Base-by-base conservation (phyloP, 371 early-diverging fungal genomes). In the Lichtheimia ramosa region DNA sequence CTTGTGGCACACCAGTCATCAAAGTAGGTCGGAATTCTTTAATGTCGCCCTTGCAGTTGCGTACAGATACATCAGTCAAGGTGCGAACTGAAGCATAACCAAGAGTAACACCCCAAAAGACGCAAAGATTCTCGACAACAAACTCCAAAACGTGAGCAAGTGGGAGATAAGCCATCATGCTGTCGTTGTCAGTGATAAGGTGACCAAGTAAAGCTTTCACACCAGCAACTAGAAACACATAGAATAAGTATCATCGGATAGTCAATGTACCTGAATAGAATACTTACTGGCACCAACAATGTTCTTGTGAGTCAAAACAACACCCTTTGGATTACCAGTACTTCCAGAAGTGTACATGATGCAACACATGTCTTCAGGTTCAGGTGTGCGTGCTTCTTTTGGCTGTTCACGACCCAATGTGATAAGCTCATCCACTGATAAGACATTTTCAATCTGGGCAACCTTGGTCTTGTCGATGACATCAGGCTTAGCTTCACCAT, bases 281-380 rank as follows among this genome's bases (percentile, higher is more conserved):
- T 34, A 71, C 70, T 73, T 81, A 83, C 86, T 69, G 48, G 83
- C 81, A 62, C 82, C 87, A 53, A 97, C 84, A 62, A 98, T 71
- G 68, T 94, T 94, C 49, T 77, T 79, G 72, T 97, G 96, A 14
- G 89, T 83, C 16, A 96, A 71, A 65, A 93, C 73, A 13, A 95
- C 93, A 60, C 96, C 97, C 75, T 96, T 97, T 24, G 96, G 92
- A 50, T 79, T 83, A 18, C 99, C 99, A 2, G 94, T 92, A 1
- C 93, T 92, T 48, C 98, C 99, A 50, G 93, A 93, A 15, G 99
- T 97, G 74, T 98, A 99, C 86, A 96, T 94, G 70, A 97, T 91
- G 74, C 95, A 87, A 64, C 93, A 92, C 49, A 89, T 66, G 62
- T 93, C 93, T 53, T 92, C 88, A 23, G 83, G 73, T 18, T 72